Percentiles rank a stretch among this genome's conserved stretches.
phyloP scores from a whole-genome alignment of 805 yeast species.

The Lachancea fermentati region DNA sequence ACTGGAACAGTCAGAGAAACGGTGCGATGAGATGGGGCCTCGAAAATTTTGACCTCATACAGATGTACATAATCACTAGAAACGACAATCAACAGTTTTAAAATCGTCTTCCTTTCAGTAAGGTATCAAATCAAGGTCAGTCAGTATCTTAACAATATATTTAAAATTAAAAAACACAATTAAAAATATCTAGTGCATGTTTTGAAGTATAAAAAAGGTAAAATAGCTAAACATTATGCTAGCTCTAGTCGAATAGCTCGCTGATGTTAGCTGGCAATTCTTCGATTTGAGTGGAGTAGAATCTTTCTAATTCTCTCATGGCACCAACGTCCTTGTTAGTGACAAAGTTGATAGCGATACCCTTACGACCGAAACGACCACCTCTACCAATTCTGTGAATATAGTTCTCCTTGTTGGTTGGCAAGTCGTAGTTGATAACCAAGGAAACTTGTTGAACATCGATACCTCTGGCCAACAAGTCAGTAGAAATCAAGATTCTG shows the following conservation, averaged over 20 bases:
- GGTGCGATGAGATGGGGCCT: too few relatives aligned
- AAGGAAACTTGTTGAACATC: constrained; percentile 96
- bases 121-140: too few relatives aligned
- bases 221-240: constrained; percentile 10
- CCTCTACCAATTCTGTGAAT: constrained; percentile 98
- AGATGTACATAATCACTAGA: too few relatives aligned
- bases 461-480: constrained; percentile 95
- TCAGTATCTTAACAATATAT: too few relatives aligned
- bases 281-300: constrained; percentile 82
- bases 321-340: constrained; percentile 70
- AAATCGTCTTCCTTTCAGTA: too few relatives aligned
- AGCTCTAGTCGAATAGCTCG: constrained; percentile 33
- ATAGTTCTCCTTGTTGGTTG: constrained; percentile 85
- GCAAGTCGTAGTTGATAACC: constrained; percentile 91
- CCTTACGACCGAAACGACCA: constrained; percentile 98
- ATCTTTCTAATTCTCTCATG: constrained; percentile 82
- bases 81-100: too few relatives aligned
- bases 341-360: constrained; percentile 92
- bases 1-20: too few relatives aligned
- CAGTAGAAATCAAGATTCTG: constrained; percentile 87
- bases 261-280: constrained; percentile 86
- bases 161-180: too few relatives aligned
- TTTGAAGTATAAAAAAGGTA: too few relatives aligned
- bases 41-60: too few relatives aligned
- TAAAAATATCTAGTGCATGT: too few relatives aligned